Evolutionary conservation across 345 rosid genomes (phyloP), one percentile per base, ranked within the genome.

Genomic region (Noccaea bulbosa): DNA sequence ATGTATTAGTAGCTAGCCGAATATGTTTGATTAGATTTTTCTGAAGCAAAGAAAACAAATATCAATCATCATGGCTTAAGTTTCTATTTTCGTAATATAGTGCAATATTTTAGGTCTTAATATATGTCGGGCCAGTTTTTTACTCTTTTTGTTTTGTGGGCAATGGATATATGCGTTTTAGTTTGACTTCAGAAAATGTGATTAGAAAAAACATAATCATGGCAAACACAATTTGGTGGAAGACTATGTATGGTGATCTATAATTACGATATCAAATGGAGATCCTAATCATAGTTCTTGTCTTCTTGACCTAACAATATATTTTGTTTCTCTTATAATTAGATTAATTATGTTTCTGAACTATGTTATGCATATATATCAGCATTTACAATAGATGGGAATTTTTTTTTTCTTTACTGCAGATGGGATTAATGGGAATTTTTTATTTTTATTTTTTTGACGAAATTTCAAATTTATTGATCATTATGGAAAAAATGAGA

Each of bases 171-270:
- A 5, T 11, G 48, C 62, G 50, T 63, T 56, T 59, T 65, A 46
- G 71, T 65, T 56, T 65, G 71, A 65, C 65, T 56, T 72, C 24
- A 55, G 58, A 72, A 61, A 62, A 30, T 56, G 15, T 59, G 63
- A 60, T 67, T 67, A 8, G 30, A 24, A 5, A 35, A 70, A 59
- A 74, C 73, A 74, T 67, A 67, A 74, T 67, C 78, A 74, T 67
- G 73, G 62, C 63, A 35, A 74, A 44, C 11, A 24, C 34, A 35
- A 67, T 44, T 67, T 55, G 73, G 68, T 59, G 78, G 78, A 67
- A 51, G 73, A 59, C 68, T 67, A 67, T 35, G 15, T 33, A 50
- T 61, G 34, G 41, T 67, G 37, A 61, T 61, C 12, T 24, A 74
- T 74, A 11, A 58, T 74, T 61, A 61, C 63, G 32, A 52, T 52